phyloP scores from a whole-genome alignment of 2,329 filamentous ascomycete genomes.

The Penicillium sp. region DNA sequence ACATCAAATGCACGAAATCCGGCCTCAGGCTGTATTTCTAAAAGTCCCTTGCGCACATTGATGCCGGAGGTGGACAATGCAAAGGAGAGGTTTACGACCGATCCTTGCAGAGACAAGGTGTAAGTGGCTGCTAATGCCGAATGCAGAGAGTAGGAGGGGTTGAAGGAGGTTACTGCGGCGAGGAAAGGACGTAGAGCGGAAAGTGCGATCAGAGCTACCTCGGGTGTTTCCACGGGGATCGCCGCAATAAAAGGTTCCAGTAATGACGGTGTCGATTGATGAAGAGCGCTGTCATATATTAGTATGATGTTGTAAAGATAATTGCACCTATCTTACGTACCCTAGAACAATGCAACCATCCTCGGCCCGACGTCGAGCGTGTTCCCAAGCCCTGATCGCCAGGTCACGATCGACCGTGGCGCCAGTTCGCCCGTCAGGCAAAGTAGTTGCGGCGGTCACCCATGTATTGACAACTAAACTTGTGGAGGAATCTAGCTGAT shows the following conservation, averaged over 20 bases:
- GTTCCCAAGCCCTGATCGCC: slow-evolving; percentile 86
- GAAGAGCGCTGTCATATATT: slow-evolving; percentile 66
- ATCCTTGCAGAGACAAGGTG: slow-evolving; percentile 77
- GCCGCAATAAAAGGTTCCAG: slow-evolving; percentile 77
- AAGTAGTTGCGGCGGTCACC: slow-evolving; percentile 74
- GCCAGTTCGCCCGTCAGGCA: slow-evolving; percentile 66
- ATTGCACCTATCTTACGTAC: slow-evolving; percentile 55
- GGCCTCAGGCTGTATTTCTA: slow-evolving; percentile 73
- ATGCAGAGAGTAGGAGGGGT: slow-evolving; percentile 79
- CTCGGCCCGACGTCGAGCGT: slow-evolving; percentile 88
- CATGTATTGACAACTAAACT: slow-evolving; percentile 94
- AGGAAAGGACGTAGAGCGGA: slow-evolving; percentile 83
- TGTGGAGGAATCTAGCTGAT: slow-evolving; percentile 82
- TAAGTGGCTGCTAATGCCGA: slow-evolving; percentile 77
- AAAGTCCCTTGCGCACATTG: slow-evolving; percentile 74
- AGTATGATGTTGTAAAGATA: slow-evolving; percentile 4
- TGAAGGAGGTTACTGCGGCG: slow-evolving; percentile 81
- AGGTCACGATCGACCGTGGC: slow-evolving; percentile 79
- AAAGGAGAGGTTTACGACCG: slow-evolving; percentile 70
- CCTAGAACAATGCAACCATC: slow-evolving; percentile 90
- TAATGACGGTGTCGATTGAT: slow-evolving; percentile 82
- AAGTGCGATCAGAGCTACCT: slow-evolving; percentile 72
- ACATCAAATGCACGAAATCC: slow-evolving; percentile 95
- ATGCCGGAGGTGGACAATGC: slow-evolving; percentile 84
- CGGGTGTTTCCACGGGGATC: slow-evolving; percentile 76